Evolutionary conservation across 2,329 filamentous ascomycete genomes (phyloP), one percentile per base, ranked within the genome.

Genomic region (Cercospora canescens): DNA sequence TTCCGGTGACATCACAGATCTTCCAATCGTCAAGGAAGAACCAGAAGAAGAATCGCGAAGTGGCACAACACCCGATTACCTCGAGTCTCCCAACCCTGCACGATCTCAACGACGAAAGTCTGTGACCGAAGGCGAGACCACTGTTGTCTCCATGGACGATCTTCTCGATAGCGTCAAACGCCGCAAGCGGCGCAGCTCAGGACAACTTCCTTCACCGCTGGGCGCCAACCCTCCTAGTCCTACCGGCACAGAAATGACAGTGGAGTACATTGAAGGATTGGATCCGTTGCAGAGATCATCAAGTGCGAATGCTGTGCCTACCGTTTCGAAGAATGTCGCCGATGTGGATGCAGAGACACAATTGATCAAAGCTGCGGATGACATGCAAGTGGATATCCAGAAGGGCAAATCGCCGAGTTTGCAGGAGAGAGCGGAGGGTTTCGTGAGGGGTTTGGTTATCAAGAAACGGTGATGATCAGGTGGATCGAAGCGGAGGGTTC

Each of bases 71-170:
- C 34, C 60, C 1, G 66, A 69, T 11, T 70, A 69, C 50, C 65
- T 71, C 35, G 69, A 65, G 52, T 69, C 70, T 5, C 66, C 67
- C 45, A 67, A 28, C 16, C 57, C 69, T 1, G 64, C 57, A 26
- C 32, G 58, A 8, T 59, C 57, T 18, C 28, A 55, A 24, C 48
- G 37, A 26, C 62, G 55, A 26, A 69, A 62, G 50, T 60, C 60
- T 16, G 9, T 65, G 8, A 63, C 62, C 0, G 69, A 70, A 55
- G 67, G 69, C 12, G 67, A 70, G 1, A 73, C 73, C 2, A 66
- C 65, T n/a, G 71, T 68, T n/a, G 69, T 72, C 2, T 70, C 69
- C 4, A 70, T 74, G 70, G 68, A 72, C 48, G 74, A 75, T 52
- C 56, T 76, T 1, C 62, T 75, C 4, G 70, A 70, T 21, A 72